Evolutionary conservation across 2,329 filamentous ascomycete species (phyloP).

Genomic region (Sporothrix curviconia): DNA sequence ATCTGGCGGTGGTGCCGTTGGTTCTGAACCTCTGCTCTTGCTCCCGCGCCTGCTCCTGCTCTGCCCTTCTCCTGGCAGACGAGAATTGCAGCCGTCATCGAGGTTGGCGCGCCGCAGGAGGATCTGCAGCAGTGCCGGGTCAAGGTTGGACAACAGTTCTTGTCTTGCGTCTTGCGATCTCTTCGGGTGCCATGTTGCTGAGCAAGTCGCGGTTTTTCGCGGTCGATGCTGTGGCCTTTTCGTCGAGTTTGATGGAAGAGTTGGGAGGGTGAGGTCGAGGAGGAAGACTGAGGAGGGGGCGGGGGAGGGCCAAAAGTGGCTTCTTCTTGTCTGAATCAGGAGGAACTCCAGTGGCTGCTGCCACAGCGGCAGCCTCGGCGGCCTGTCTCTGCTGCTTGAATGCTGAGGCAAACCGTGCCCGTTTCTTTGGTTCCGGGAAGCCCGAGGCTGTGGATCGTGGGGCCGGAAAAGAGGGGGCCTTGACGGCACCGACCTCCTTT

Average conservation of each 20-base stretch:
- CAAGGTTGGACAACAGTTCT: conserved; percentile 73
- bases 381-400: conserved; percentile 65
- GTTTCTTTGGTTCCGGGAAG: conserved; percentile 84
- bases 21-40: no score
- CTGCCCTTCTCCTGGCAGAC: conserved; percentile 20
- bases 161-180: conserved; percentile 77
- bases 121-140: conserved; percentile 67
- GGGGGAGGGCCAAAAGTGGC: neutral
- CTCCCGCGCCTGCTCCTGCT: no score
- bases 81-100: conserved; percentile 48
- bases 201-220: conserved; percentile 72
- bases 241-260: conserved; percentile 33
- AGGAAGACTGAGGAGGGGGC: neutral
- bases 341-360: neutral
- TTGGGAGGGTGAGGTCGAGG: neutral
- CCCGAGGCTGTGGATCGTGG: conserved; percentile 56
- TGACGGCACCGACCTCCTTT: conserved; percentile 53
- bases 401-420: conserved; percentile 57
- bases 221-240: conserved; percentile 69
- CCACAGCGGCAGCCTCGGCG: conserved; percentile 2
- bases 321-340: neutral
- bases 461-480: conserved; percentile 57
- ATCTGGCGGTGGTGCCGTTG: conserved; percentile 1
- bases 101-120: conserved; percentile 72
- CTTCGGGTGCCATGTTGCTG: conserved; percentile 68